Evolutionary conservation across 2,329 filamentous ascomycete genomes (phyloP).

Genomic region (Leptographium galeiforme): DNA sequence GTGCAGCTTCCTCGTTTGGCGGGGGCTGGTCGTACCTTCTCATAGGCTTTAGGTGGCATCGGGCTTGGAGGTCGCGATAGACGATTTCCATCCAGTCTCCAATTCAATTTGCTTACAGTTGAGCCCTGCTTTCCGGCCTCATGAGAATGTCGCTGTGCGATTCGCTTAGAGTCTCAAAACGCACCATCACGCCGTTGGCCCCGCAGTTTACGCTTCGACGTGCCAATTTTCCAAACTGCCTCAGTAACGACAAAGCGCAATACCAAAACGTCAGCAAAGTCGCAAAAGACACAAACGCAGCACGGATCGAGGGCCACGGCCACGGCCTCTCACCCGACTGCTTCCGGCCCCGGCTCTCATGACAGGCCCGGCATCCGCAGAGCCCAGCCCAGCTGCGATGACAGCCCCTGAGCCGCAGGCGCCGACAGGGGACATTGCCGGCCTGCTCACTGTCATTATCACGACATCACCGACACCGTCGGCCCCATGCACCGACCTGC

Average conservation of each 20-base stretch:
- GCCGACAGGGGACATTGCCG: neutral
- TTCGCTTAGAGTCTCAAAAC: neutral
- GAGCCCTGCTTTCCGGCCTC: neutral
- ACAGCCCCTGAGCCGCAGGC: neutral
- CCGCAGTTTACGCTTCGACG: neutral
- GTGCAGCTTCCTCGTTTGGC: neutral
- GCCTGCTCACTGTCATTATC: constrained; percentile 30
- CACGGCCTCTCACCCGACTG: too few species aligned
- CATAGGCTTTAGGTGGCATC: neutral
- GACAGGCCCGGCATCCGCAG: too few species aligned
- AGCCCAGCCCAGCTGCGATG: too few species aligned
- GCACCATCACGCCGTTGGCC: neutral
- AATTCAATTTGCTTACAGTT: neutral
- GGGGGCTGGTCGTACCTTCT: neutral
- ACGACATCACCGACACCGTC: constrained; percentile 44
- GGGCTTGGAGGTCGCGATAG: too few species aligned
- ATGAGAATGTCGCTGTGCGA: neutral
- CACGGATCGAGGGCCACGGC: too few species aligned
- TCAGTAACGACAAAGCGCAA: neutral
- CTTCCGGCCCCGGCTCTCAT: too few species aligned
- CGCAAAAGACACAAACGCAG: neutral
- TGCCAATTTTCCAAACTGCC: neutral
- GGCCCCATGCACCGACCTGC: constrained; percentile 35
- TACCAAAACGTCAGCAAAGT: neutral
- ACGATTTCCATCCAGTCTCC: too few species aligned